phyloP scores from a whole-genome alignment of 495 filamentous ascomycete species.

The Penicillium bovifimosum region DNA sequence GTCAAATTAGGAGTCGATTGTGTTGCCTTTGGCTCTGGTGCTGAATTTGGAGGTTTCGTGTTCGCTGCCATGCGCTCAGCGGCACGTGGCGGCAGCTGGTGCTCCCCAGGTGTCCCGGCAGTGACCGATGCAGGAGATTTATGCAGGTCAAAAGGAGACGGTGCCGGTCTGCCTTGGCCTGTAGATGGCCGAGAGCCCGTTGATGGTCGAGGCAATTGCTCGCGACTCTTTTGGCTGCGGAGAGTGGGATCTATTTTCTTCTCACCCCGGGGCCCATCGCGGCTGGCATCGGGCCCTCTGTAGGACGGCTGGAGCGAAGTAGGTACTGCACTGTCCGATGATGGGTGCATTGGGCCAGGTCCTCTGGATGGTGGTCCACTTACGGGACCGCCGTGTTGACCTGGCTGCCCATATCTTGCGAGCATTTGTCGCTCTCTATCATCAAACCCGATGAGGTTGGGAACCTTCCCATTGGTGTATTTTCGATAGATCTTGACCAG shows the following conservation, averaged over 20 bases:
- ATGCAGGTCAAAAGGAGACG: conserved; percentile 16
- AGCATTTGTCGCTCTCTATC: conserved; percentile 69
- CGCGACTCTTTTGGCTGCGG: conserved; percentile 43
- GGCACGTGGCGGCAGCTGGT: conserved; percentile 27
- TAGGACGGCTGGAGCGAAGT: conserved; percentile 30
- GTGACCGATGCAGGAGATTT: conserved; percentile 2
- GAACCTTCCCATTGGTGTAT: conserved; percentile 83
- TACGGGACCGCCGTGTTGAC: conserved; percentile 22
- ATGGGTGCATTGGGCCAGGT: conserved; percentile 23
- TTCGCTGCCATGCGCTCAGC: conserved; percentile 23
- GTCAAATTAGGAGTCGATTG: conserved; percentile 22
- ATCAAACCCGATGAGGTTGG: conserved; percentile 76
- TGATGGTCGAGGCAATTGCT: conserved; percentile 41
- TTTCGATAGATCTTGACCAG: conserved; percentile 93
- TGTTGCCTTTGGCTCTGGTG: conserved; percentile 23
- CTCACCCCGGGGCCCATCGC: conserved; percentile 34
- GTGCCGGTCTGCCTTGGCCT: conserved; percentile 21
- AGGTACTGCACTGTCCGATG: conserved; percentile 30
- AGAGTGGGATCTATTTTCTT: conserved; percentile 35
- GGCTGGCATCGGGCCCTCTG: conserved; percentile 30
- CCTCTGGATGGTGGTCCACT: conserved; percentile 31
- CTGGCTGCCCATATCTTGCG: conserved; percentile 40
- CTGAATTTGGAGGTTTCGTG: conserved; percentile 15
- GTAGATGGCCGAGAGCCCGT: conserved; percentile 26
- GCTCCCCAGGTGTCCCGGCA: conserved; percentile 19